Base-by-base conservation (phyloP, 129 eudicot genomes). In the Chrysanthemum makinoi region DNA sequence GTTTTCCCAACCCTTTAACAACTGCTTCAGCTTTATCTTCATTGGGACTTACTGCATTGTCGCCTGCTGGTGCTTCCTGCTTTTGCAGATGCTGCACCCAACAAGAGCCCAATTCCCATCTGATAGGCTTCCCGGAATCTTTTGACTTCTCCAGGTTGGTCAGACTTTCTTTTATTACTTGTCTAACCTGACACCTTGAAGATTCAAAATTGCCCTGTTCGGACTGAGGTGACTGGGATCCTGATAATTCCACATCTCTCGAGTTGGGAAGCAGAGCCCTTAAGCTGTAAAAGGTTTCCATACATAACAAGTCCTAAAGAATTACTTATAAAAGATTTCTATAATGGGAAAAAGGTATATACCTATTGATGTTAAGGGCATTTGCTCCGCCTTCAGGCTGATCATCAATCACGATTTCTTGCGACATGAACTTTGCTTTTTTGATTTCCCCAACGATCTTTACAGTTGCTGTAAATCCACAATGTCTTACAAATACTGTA, bases 21-120 rank as follows among this genome's bases (percentile, higher is more conserved):
- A 73, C 83, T 16, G 88, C 62, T 75, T 86, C 91, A 68, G 80
- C 64, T 75, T 83, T 84, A 72, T 80, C 81, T 28, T 71, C 78
- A 2, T 77, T 76, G 8, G 73, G 75, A 24, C 50, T 80, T 75
- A 77, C 82, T 63, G 86, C 70, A 61, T 59, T 66, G 30, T 82
- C 82, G 65, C 86, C 97, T 44, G 72, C 54, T 68, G 85, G 62
- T 57, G 85, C 60, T 79, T 90, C 97, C 77, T 87, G 86, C 88
- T 95, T 95, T 63, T 88, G 99, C 70, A 95, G 73, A 86, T 95
- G 95, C 79, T 95, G 97, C 47, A 95, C 83, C 99, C 96, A 95
- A 75, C 96, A 95, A 12, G 99, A 95, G 74, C 97, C 97, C 77
- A 95, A 85, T 78, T 95, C 99, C 99, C 99, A 95, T 85, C 99